Evolutionary conservation across 768 basidiomycete genomes (phyloP), one percentile per base, ranked within the genome.

Genomic region (Leccinellum luteum): DNA sequence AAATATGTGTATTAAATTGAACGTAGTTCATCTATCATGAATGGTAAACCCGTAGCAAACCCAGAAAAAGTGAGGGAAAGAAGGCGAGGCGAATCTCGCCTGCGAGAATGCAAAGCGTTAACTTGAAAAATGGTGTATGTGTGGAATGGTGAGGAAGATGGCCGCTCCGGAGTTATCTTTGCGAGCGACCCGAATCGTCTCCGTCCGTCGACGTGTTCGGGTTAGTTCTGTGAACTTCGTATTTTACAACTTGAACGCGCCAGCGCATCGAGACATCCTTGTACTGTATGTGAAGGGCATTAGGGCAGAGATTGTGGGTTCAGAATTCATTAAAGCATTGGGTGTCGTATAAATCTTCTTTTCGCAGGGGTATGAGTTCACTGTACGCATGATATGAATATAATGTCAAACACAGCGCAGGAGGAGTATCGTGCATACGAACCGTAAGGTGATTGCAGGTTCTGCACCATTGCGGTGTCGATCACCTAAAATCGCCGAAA

Each of bases 191-290:
- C 25, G 2, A 52, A 35, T 32, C 28, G 17, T 55, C 31, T n/a
- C n/a, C 17, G 30, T n/a, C n/a, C 17, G 30, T 51, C 27, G 31
- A 23, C 21, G 63, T 7, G 25, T 51, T n/a, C n/a, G 13, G 41
- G n/a, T 51, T 7, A 8, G 38, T 53, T 38, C 8, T 50, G 45
- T 48, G 48, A 38, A 58, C 48, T 19, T 48, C 48, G 28, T 69
- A 60, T 72, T n/a, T n/a, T n/a, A n/a, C n/a, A n/a, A n/a, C 44
- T 54, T 70, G 70, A 70, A 21, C 30, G 58, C 60, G 58, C 56
- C 62, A 44, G 57, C 61, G 60, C 58, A 50, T 62, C 32, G 3
- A 57, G 32, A 34, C 13, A 54, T 32, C 50, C 48, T 27, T 59
- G 38, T 35, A 32, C 21, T 50, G 50, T 64, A 32, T 48, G 51